Conservation (phyloP, 306 rosid genomes). For the Gillenia trifoliata region DNA sequence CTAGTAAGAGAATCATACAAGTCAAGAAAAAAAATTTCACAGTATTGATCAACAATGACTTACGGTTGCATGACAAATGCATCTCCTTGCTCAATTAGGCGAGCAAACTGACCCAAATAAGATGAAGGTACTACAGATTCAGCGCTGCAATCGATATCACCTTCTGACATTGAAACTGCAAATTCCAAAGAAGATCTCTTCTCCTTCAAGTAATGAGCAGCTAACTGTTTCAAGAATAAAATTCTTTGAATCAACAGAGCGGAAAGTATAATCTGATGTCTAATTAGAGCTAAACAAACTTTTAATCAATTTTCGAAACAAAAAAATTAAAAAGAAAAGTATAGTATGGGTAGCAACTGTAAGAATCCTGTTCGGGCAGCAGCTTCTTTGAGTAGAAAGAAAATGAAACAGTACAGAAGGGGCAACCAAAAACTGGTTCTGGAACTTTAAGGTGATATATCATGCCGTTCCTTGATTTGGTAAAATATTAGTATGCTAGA, state of each 20-base stretch:
- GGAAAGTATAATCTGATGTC: background rate
- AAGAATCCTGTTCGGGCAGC: background rate
- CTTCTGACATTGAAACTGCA: constrained; percentile 62
- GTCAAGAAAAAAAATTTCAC: background rate
- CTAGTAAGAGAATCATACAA: constrained; percentile 13
- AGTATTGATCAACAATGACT: constrained; percentile 38
- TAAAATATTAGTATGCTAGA: background rate
- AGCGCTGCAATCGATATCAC: constrained; percentile 44
- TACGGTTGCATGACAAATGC: constrained; percentile 64
- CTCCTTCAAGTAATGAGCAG: constrained; percentile 83
- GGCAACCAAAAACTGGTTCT: background rate
- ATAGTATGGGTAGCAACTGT: background rate
- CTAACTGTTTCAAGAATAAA: constrained; percentile 59
- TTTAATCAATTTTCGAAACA: no score
- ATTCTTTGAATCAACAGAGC: background rate
- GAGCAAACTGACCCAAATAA: constrained; percentile 82
- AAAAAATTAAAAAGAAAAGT: no score
- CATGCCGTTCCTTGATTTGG: background rate
- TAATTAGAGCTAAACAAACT: background rate
- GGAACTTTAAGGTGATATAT: background rate
- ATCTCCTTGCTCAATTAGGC: constrained; percentile 71
- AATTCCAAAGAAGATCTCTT: constrained; percentile 78
- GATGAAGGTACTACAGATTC: constrained; percentile 75
- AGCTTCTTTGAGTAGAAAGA: background rate
- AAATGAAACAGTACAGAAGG: background rate